Evolutionary conservation across 2,329 filamentous ascomycete species (phyloP).

Genomic region (Herpotrichia juniperi): DNA sequence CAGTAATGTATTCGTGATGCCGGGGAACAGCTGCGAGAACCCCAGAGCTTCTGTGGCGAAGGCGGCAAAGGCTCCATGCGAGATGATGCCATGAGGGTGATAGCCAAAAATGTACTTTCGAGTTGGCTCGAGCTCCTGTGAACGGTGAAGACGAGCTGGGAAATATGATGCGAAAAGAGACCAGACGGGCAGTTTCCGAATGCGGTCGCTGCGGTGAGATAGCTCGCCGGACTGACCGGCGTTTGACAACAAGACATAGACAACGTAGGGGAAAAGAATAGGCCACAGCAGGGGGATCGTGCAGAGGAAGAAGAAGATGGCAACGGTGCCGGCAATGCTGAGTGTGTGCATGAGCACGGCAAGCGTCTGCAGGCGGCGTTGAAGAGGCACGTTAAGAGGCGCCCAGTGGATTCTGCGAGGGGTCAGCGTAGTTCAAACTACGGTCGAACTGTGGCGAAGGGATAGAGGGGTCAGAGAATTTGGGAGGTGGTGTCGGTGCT

Average conservation of each 20-base stretch:
- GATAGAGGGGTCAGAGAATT: not conserved
- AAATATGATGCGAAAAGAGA: slow-evolving; percentile 91
- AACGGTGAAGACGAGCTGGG: slow-evolving; percentile 85
- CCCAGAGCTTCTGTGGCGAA: slow-evolving; percentile 91
- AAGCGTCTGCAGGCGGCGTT: slow-evolving; percentile 57
- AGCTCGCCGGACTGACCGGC: slow-evolving; percentile 78
- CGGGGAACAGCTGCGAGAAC: slow-evolving; percentile 86
- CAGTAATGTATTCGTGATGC: slow-evolving; percentile 90
- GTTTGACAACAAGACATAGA: slow-evolving; percentile 82
- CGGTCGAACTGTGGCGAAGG: not conserved
- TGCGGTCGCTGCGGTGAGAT: slow-evolving; percentile 73
- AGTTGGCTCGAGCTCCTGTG: slow-evolving; percentile 75
- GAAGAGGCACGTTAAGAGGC: slow-evolving; percentile 72
- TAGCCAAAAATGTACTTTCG: slow-evolving; percentile 97
- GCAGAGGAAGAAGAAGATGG: slow-evolving; percentile 88
- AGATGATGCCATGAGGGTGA: slow-evolving; percentile 97
- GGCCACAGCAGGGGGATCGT: slow-evolving; percentile 94
- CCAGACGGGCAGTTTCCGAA: slow-evolving; percentile 80
- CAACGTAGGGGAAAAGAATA: slow-evolving; percentile 73
- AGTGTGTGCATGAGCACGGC: slow-evolving; percentile 58
- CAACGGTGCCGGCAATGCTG: slow-evolving; percentile 60
- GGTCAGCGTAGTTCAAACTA: not conserved
- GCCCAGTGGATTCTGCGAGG: slow-evolving; percentile 77
- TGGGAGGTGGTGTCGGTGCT: not conserved
- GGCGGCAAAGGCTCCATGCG: slow-evolving; percentile 90